A percentile compares a stretch with the other conserved stretches of the same genome.
Conservation (phyloP, 805 yeast species). For the Zygosaccharomyces pseudorouxii region DNA sequence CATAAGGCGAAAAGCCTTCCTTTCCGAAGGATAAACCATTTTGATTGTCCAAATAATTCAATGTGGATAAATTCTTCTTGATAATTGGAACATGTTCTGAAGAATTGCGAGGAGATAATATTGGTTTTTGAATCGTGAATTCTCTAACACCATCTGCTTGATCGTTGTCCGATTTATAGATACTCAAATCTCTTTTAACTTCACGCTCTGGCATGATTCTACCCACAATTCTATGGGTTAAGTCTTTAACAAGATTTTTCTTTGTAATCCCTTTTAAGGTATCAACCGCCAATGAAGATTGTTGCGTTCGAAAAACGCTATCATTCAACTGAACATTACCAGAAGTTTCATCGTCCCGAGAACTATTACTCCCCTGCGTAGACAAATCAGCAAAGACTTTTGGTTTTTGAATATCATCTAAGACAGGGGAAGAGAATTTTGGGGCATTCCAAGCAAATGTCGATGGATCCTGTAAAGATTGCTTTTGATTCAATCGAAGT, state of each 20-base stretch:
- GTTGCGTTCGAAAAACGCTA: slow-evolving; percentile 8
- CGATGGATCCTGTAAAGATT: slow-evolving; percentile 8
- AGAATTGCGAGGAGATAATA: not conserved
- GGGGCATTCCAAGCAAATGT: slow-evolving; percentile 28
- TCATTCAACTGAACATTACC: slow-evolving; percentile 4
- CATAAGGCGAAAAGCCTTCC: slow-evolving; percentile 11
- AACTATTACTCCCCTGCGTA: slow-evolving; percentile 5
- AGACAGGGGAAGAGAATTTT: slow-evolving; percentile 24
- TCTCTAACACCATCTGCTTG: not conserved
- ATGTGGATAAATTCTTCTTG: slow-evolving; percentile 10
- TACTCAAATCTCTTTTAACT: not conserved
- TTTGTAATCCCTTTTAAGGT: slow-evolving; percentile 26
- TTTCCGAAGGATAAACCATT: not conserved
- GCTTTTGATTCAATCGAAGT: not conserved
- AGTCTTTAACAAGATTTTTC: slow-evolving; percentile 21
- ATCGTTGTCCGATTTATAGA: not conserved
- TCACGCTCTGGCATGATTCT: slow-evolving; percentile 21
- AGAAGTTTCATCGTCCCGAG: not conserved
- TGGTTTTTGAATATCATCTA: slow-evolving; percentile 23
- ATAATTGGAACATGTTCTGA: slow-evolving; percentile 12
- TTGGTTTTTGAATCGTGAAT: not conserved
- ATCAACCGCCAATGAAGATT: slow-evolving; percentile 25
- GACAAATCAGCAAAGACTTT: slow-evolving; percentile 25
- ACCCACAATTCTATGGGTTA: slow-evolving; percentile 25
- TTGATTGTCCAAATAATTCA: slow-evolving; percentile 2